Conservation (phyloP, 805 yeast species). For the Candida dajiaensis region DNA sequence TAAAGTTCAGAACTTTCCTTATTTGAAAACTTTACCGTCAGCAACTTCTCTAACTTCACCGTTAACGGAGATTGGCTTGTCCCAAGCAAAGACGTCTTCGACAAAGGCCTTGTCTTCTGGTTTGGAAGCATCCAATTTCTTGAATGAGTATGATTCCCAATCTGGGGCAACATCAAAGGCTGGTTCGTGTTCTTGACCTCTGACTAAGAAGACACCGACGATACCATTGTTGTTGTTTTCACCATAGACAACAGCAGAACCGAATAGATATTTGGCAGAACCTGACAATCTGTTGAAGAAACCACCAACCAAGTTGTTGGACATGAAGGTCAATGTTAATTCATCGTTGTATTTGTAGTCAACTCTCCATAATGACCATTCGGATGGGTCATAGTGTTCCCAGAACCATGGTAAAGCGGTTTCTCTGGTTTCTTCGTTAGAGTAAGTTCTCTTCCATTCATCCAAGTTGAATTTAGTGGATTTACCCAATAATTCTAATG, state of each 20-base stretch:
- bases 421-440: conserved; percentile 95
- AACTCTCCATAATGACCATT: conserved; percentile 93
- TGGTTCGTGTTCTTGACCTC: conserved; percentile 88
- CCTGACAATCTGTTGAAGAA: conserved; percentile 93
- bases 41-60: conserved; percentile 85
- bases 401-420: conserved; percentile 97
- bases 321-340: conserved; percentile 94
- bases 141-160: conserved; percentile 90
- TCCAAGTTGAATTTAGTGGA: conserved; percentile 63
- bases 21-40: conserved; percentile 97
- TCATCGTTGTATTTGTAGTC: conserved; percentile 98
- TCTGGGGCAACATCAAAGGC: conserved; percentile 99
- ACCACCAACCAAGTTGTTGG: conserved; percentile 96
- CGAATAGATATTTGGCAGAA: conserved; percentile 92
- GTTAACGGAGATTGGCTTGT: conserved; percentile 76
- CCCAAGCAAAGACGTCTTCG: conserved; percentile 97
- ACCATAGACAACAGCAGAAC: conserved; percentile 92
- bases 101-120: conserved; percentile 75
- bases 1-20: conserved; percentile 23
- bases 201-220: conserved; percentile 87
- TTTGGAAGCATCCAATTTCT: conserved; percentile 74
- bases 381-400: conserved; percentile 87
- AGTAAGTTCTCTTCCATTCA: conserved; percentile 95
- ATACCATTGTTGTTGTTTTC: conserved; percentile 98
- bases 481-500: conserved; percentile 79